Evolutionary conservation across 805 yeast genomes (phyloP).

Genomic region (Lipomyces anomalus): DNA sequence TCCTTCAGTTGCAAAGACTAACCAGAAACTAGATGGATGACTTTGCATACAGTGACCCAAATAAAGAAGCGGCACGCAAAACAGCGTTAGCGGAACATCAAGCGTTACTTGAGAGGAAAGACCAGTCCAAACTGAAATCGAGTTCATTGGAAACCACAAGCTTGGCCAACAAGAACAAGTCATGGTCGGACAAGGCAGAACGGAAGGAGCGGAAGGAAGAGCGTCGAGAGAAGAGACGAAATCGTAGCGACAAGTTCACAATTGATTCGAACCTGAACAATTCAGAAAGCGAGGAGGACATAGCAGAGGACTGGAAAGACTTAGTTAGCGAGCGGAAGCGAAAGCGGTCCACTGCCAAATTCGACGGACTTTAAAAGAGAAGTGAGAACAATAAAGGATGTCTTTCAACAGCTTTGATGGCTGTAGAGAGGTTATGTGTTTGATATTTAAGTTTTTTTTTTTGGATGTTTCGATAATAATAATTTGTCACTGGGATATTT

Average conservation of each 20-base stretch:
- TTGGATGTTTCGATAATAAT: too few species aligned
- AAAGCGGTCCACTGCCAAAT: too few species aligned
- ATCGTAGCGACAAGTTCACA: conserved; percentile 38
- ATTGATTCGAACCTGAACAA: conserved; percentile 41
- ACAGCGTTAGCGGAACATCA: conserved; percentile 49
- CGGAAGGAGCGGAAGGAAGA: conserved; percentile 55
- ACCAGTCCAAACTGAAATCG: conserved; percentile 28
- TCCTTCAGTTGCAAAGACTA: background rate
- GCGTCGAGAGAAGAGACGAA: conserved; percentile 62
- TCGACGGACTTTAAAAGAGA: conserved; percentile 47
- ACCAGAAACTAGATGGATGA: conserved; percentile 43
- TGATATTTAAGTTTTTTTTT: too few species aligned
- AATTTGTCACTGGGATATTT: too few species aligned
- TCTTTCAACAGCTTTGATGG: too few species aligned
- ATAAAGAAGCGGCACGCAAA: conserved; percentile 57
- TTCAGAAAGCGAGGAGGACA: conserved; percentile 33
- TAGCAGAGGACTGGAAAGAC: conserved; percentile 81
- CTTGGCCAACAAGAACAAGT: conserved; percentile 40
- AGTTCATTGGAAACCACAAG: conserved; percentile 29
- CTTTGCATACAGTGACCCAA: conserved; percentile 57
- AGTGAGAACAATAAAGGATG: too few species aligned
- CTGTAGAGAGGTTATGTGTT: too few species aligned
- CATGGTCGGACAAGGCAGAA: conserved; percentile 75
- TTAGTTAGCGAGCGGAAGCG: conserved; percentile 60
- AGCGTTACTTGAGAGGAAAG: conserved; percentile 25